phyloP scores from a whole-genome alignment of 2,329 filamentous ascomycete species.

The Cladophialophora yegresii region DNA sequence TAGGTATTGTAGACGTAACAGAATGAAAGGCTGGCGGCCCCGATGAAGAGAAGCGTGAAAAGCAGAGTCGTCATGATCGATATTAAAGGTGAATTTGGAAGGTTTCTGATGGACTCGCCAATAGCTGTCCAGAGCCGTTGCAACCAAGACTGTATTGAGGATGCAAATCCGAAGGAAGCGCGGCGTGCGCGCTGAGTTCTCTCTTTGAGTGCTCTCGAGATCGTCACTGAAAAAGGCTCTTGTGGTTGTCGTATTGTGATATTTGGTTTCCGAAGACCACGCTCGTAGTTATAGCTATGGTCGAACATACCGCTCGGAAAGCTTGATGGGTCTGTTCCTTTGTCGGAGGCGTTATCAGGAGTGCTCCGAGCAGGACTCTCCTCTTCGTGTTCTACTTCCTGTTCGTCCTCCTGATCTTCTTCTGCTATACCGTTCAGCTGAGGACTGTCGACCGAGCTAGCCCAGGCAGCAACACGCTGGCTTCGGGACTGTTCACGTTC shows the following conservation, averaged over 20 bases:
- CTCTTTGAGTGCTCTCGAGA: slow-evolving; percentile 12
- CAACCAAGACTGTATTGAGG: slow-evolving; percentile 21
- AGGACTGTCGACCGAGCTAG: slow-evolving; percentile 28
- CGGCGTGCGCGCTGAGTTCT: slow-evolving; percentile 3
- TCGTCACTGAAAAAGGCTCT: slow-evolving; percentile 16
- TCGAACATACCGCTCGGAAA: slow-evolving; percentile 37
- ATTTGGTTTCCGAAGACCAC: slow-evolving; percentile 33
- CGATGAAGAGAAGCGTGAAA: slow-evolving; percentile 17
- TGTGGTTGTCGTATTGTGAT: slow-evolving; percentile 22
- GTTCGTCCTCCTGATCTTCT: slow-evolving; percentile 6
- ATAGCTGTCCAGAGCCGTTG: slow-evolving; percentile 15
- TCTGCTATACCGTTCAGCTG: slow-evolving; percentile 34
- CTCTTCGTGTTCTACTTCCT: background rate
- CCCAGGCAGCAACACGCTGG: slow-evolving; percentile 34
- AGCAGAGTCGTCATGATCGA: slow-evolving; percentile 23
- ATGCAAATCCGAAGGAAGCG: slow-evolving; percentile 1
- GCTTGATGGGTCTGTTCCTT: slow-evolving; percentile 34
- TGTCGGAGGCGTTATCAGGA: slow-evolving; percentile 24
- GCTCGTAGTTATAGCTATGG: slow-evolving; percentile 37
- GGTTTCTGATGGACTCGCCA: slow-evolving; percentile 22
- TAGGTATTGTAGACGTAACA: slow-evolving; percentile 30
- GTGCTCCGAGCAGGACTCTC: slow-evolving; percentile 13
- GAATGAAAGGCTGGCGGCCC: slow-evolving; percentile 22
- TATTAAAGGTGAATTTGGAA: slow-evolving; percentile 30
- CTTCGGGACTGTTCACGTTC: slow-evolving; percentile 27